Evolutionary conservation across 73 alveolate species (phyloP), one percentile per base, ranked within the genome.

Genomic region (Symbiodinium pilosum): DNA sequence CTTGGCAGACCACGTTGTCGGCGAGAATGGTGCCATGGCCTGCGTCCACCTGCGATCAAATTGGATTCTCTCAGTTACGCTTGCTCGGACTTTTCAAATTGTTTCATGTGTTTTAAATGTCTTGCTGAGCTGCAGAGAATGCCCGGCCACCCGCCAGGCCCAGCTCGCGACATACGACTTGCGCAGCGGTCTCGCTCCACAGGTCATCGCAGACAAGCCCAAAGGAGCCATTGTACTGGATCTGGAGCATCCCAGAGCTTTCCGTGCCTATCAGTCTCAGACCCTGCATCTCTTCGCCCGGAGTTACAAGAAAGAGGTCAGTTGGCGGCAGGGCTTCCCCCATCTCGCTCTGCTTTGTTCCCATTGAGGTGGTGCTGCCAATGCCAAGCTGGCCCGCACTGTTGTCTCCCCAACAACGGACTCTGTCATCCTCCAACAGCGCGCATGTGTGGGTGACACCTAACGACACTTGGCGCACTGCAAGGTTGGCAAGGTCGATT

Each of bases 131-230:
- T n/a, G n/a, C n/a, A n/a, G 21, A 16, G 73, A 56, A 32, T 26
- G 73, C 73, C 21, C 73, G 73, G 73, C 73, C 73, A 32, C 73
- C 73, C 73, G 73, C 73, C 73, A 56, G 9, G 73, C 73, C 73
- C 9, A 56, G 14, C 34, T 56, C 73, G 34, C 73, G 73, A 32
- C 73, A 56, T 26, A 56, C 73, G 34, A 56, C 73, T 20, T 56
- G 73, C 21, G 73, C 73, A 56, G 73, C 21, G 73, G 73, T 32
- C 6, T 56, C 73, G 34, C 34, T 16, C 34, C 9, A 56, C 34
- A 26, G 6, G 73, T 56, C 73, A 20, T 56, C 73, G 73, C 73
- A 56, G 5, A 56, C 73, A 26, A 56, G 21, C 34, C 73, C 73
- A 32, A 16, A 56, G 73, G 73, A 56, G 73, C 73, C 73, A 56